Evolutionary conservation across 73 alveolate species (phyloP).

Genomic region (Stentor coeruleus): DNA sequence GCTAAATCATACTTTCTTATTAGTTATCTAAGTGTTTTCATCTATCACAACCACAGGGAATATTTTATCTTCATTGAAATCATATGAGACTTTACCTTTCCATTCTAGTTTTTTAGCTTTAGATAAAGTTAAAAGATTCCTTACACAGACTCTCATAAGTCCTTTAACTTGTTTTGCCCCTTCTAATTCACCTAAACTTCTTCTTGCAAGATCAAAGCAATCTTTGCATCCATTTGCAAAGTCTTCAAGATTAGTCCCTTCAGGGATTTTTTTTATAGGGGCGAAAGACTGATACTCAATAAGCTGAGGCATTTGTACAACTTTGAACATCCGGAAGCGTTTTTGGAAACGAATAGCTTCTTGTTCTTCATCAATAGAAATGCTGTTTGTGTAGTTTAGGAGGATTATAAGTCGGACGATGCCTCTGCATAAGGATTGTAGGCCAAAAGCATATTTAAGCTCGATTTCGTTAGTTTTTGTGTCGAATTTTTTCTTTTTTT

Average conservation of each 20-base stretch:
- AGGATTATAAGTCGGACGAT: constrained; percentile 3
- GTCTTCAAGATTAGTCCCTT: neutral
- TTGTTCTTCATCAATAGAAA: neutral
- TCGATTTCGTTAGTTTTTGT: neutral
- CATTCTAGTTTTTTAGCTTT: neutral
- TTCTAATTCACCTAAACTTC: neutral
- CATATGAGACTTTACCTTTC: neutral
- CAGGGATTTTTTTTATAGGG: neutral
- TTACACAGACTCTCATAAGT: constrained; percentile 16
- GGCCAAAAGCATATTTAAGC: neutral
- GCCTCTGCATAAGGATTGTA: constrained; percentile 3
- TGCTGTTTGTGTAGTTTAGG: neutral
- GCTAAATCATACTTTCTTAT: too few species aligned
- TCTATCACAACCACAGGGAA: neutral
- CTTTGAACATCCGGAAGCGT: neutral
- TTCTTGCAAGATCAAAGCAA: neutral
- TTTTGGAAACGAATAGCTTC: neutral
- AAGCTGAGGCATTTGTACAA: constrained; percentile 9
- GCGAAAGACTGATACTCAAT: neutral
- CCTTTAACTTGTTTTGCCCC: neutral
- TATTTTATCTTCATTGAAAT: constrained; percentile 7
- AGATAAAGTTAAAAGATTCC: neutral
- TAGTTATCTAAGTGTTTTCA: neutral
- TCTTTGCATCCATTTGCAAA: constrained; percentile 5
- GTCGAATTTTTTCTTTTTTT: constrained; percentile 1